Percentiles rank a stretch among this genome's conserved stretches.
phyloP scores from a whole-genome alignment of 2,329 filamentous ascomycete species.

The Fusarium circinatum region DNA sequence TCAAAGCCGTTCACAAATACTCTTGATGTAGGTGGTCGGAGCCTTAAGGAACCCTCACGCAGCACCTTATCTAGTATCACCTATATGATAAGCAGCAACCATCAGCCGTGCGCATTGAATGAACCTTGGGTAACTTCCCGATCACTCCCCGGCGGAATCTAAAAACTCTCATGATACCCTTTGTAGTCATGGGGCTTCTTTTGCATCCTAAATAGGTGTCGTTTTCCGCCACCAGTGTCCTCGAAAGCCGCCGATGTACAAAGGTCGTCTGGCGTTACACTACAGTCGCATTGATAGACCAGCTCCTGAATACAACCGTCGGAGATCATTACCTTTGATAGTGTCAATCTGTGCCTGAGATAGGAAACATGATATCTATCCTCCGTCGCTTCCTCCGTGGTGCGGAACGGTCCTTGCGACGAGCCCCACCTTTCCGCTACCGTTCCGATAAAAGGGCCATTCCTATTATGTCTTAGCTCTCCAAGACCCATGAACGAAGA shows the following conservation, averaged over 20 bases:
- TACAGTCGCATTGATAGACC: accelerated
- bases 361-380: background rate
- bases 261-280: background rate
- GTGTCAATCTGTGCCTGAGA: background rate
- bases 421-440: background rate
- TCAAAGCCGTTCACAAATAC: background rate
- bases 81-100: background rate
- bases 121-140: background rate
- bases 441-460: background rate
- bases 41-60: background rate
- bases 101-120: background rate
- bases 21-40: background rate
- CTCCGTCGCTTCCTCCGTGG: background rate
- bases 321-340: background rate
- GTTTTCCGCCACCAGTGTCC: too few relatives aligned
- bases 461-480: background rate
- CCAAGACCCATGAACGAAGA: accelerated
- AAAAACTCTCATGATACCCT: too few relatives aligned
- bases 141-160: background rate
- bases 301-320: background rate
- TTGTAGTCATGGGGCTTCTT: background rate
- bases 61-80: background rate
- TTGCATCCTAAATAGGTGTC: background rate
- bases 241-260: background rate
- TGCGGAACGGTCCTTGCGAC: background rate